Evolutionary conservation across 352 stramenopile genomes (phyloP).

Genomic region (Aphanomyces stellatus): DNA sequence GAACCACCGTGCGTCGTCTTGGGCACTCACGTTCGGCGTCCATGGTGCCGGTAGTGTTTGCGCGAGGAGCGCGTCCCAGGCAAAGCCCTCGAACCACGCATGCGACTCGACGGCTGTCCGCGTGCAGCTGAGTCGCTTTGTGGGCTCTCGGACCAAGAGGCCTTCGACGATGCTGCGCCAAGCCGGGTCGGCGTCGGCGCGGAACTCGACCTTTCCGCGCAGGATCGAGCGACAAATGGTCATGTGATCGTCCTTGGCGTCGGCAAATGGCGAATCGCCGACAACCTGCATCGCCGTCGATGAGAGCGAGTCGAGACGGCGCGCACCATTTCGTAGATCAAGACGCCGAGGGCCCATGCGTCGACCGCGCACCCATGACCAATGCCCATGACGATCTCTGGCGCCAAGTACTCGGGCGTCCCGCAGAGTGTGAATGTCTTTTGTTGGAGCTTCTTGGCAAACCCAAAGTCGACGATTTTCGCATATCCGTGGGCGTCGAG

Average conservation of each 20-base stretch:
- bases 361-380: slow-evolving; percentile 73
- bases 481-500: slow-evolving; percentile 90
- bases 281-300: slow-evolving; percentile 5
- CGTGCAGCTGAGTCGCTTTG: slow-evolving; percentile 30
- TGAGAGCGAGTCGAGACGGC: slow-evolving; percentile 47
- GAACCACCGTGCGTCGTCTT: slow-evolving; percentile 38
- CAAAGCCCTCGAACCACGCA: slow-evolving; percentile 37
- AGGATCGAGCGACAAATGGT: slow-evolving; percentile 31
- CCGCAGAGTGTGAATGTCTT: slow-evolving; percentile 90
- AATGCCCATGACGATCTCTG: slow-evolving; percentile 89
- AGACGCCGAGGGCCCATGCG: slow-evolving; percentile 82
- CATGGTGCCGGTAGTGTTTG: slow-evolving; percentile 32
- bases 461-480: slow-evolving; percentile 91
- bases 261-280: slow-evolving; percentile 30
- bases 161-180: slow-evolving; percentile 35
- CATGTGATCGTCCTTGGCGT: slow-evolving; percentile 28
- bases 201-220: slow-evolving; percentile 23
- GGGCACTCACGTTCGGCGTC: slow-evolving; percentile 32
- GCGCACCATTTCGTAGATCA: slow-evolving; percentile 85
- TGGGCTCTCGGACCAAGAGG: slow-evolving; percentile 37
- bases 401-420: slow-evolving; percentile 89
- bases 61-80: slow-evolving; percentile 33
- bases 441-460: slow-evolving; percentile 87
- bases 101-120: slow-evolving; percentile 22
- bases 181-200: slow-evolving; percentile 24